A percentile compares a stretch with the other conserved stretches of the same genome.
These are phyloP conservation scores for Periconia sp. DNA, from an alignment of 2,329 filamentous ascomycete genomes.

Conservation along the genomic window DNA sequence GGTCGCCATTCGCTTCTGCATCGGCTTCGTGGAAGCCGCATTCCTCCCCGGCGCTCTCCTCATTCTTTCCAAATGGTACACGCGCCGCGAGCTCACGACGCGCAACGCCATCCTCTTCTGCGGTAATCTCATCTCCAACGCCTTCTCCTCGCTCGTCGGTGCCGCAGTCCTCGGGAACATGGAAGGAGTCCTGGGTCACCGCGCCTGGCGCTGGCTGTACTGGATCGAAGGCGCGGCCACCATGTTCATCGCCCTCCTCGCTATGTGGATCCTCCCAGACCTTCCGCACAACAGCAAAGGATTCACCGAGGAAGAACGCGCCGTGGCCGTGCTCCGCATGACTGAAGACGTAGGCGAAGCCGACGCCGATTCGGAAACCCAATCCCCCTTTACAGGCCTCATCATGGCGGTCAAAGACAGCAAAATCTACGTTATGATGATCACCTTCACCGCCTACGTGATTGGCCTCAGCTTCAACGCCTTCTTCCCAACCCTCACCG, in stretches of 20 bases:
- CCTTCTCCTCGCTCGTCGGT: conserved; percentile 49
- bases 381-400: conserved; percentile 56
- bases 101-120: conserved; percentile 46
- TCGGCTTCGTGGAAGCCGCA: conserved; percentile 43
- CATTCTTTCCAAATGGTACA: conserved; percentile 69
- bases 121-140: conserved; percentile 47
- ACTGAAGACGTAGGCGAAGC: conserved; percentile 56
- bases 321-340: conserved; percentile 41
- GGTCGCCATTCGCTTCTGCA: conserved; percentile 41
- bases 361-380: conserved; percentile 43
- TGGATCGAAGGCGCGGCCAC: conserved; percentile 44
- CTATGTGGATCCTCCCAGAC: conserved; percentile 36
- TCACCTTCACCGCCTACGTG: conserved; percentile 63
- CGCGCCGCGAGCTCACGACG: conserved; percentile 51
- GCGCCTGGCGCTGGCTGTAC: conserved; percentile 45
- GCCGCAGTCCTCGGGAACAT: conserved; percentile 44
- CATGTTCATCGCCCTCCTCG: conserved; percentile 35
- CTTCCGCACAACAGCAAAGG: conserved; percentile 46
- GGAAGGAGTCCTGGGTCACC: conserved; percentile 37
- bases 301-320: conserved; percentile 51
- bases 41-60: conserved; percentile 66
- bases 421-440: conserved; percentile 67
- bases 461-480: conserved; percentile 50
- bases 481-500: conserved; percentile 42
- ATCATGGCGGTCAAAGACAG: conserved; percentile 61